Evolutionary conservation across 805 yeast genomes (phyloP), one percentile per base, ranked within the genome.

Genomic region (Candida suzukii): DNA sequence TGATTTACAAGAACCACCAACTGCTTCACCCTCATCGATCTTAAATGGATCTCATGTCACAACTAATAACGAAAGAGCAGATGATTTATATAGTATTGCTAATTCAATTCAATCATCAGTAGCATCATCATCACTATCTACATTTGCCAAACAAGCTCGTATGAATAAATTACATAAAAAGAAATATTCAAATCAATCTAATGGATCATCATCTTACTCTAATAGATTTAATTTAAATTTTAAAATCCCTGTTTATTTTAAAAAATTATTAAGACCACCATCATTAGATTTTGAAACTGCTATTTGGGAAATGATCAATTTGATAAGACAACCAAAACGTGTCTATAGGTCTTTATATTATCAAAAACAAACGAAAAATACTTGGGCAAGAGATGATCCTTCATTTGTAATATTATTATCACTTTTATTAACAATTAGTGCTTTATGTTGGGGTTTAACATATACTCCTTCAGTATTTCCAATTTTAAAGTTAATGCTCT

Each of bases 321-420:
- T 88, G 41, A 67, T 88, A 14, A 67, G 78, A 22, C 75, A 80
- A 33, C 97, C 97, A 2, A 76, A 81, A 52, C 80, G 85, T 46
- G 95, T 88, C 53, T 88, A 84, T 66, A 73, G 85, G 47, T 76
- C 88, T 18, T 74, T 87, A 44, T 87, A 85, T 57, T 87, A 85
- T 56, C 88, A 86, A 49, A 83, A 80, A 52, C 91, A 84, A 51
- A 81, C 88, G 2, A 80, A 78, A 53, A 76, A 81, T 51, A 76
- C 78, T 48, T 88, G 95, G 82, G 80, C 95, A 1, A 71, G 97
- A 48, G 96, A 90, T 60, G 97, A 88, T 60, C 97, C 97, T 0
- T 80, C 93, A 22, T 88, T 90, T 55, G 78, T 86, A 46, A 73
- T 90, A 26, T 64, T 90, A 32, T 66, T 88, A 40, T 73, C 84